Evolutionary conservation across 1,284 basidiomycete species (phyloP).

Genomic region (Rhizopogon hawkerae): DNA sequence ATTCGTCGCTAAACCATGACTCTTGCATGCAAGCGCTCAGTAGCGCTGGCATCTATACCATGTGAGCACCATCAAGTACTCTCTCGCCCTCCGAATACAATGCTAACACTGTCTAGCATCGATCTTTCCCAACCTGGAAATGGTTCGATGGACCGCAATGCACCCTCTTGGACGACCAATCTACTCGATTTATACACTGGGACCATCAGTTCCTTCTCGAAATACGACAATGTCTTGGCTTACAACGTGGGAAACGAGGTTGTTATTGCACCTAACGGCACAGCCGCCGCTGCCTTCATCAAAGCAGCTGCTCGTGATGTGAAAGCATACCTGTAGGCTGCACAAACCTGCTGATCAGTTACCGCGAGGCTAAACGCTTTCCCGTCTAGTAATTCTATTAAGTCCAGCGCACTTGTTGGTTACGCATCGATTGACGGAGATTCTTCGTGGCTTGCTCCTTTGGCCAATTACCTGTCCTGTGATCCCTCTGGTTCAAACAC

Average conservation of each 20-base stretch:
- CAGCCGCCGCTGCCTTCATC: conserved; percentile 69
- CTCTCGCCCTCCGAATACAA: not conserved
- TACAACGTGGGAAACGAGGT: conserved; percentile 91
- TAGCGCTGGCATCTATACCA: conserved; percentile 78
- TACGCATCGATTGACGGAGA: conserved; percentile 82
- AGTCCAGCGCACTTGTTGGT: conserved; percentile 64
- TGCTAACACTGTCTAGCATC: conserved; percentile 40
- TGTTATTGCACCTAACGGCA: conserved; percentile 49
- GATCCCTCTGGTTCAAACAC: conserved; percentile 48
- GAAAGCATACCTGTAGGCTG: conserved; percentile 71
- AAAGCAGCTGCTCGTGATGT: conserved; percentile 87
- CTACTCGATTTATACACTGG: conserved; percentile 72
- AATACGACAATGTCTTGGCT: conserved; percentile 79
- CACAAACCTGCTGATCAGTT: not conserved
- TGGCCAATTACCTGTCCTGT: conserved; percentile 80
- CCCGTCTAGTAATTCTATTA: conserved; percentile 49
- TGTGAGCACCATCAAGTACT: conserved; percentile 41
- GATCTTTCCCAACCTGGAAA: conserved; percentile 81
- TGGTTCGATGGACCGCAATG: conserved; percentile 73
- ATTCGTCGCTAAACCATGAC: conserved; percentile 77
- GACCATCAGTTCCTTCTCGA: conserved; percentile 73
- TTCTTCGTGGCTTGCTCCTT: conserved; percentile 53
- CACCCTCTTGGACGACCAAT: conserved; percentile 77
- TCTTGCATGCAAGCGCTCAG: conserved; percentile 75
- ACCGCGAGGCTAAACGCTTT: not conserved